Base-by-base conservation (phyloP, 208 protist species). In the Trypanosoma theileri region DNA sequence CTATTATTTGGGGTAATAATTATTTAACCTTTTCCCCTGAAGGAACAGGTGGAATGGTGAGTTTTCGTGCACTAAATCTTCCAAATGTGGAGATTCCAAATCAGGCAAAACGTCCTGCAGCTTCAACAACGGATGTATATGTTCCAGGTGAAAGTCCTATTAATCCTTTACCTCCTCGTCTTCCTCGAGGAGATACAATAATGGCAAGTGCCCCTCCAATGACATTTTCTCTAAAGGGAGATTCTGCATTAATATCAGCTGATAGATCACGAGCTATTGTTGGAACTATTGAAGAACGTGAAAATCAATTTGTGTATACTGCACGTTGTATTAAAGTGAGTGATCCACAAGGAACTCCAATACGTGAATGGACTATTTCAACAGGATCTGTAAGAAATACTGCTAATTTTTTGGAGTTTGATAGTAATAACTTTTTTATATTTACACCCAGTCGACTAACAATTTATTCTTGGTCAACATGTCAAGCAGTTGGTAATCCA, bases 1-100 rank as follows among this genome's bases (percentile, higher is more conserved):
- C 53, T 35, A 44, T 53, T 46, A 71, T 71, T 71, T 71, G 66
- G 66, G 46, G 56, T 22, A 71, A 63, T 19, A 71, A 45, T 12
- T 71, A 71, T 19, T 6, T 57, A 6, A 63, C 56, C 9, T 63
- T 62, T 57, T 62, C 57, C 3, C 19, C 68, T 54, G 31, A 57
- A 17, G 2, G 13, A 28, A n/a, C 8, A 6, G 46, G 40, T 3
- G 55, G 45, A 22, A 24, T 73, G 42, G 59, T 60, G 8, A 56
- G n/a, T 31, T 73, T 73, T 59, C 52, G 60, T 45, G 46, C 19
- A 54, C 26, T 73, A n/a, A 62, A 61, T 41, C 28, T 73, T 19
- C 13, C 50, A 2, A 0, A 64, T 35, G 58, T 73, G 22, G 10
- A 22, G 3, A 35, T 67, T 52, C 58, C 68, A 44, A 26, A 41